phyloP scores from a whole-genome alignment of 1,284 basidiomycete species.

The Austroboletus rostrupii region DNA sequence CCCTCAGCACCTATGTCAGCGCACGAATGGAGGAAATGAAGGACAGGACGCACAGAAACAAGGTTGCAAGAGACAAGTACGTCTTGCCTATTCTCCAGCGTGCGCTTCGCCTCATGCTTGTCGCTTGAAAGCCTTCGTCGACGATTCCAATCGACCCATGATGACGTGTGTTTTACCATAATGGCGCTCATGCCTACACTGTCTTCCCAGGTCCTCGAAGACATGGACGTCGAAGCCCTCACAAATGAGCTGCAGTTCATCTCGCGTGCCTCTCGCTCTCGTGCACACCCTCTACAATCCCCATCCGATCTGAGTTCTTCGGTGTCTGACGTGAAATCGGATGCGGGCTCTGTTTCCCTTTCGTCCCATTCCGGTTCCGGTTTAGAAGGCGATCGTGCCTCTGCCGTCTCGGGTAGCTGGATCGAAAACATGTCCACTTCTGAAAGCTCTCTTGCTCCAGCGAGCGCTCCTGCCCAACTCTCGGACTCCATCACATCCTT shows the following conservation, averaged over 20 bases:
- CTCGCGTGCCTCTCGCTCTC: slow-evolving; percentile 24
- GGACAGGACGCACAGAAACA: slow-evolving; percentile 60
- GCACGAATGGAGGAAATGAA: slow-evolving; percentile 71
- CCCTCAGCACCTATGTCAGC: slow-evolving; percentile 62
- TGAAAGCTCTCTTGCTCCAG: slow-evolving; percentile 4
- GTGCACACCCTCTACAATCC: slow-evolving; percentile 30
- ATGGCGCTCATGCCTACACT: slow-evolving; percentile 79
- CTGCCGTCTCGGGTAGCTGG: slow-evolving; percentile 47
- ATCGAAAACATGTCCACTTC: slow-evolving; percentile 40
- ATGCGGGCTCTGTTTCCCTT: slow-evolving; percentile 43
- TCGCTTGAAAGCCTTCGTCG: slow-evolving; percentile 55
- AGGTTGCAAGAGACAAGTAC: slow-evolving; percentile 71
- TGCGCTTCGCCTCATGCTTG: slow-evolving; percentile 7
- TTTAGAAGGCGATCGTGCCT: slow-evolving; percentile 28
- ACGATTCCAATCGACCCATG: slow-evolving; percentile 79
- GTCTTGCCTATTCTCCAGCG: slow-evolving; percentile 27
- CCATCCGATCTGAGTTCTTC: slow-evolving; percentile 37
- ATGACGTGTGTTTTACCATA: slow-evolving; percentile 79
- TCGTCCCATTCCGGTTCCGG: slow-evolving; percentile 28
- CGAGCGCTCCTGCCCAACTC: slow-evolving; percentile 18
- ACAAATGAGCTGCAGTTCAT: slow-evolving; percentile 61
- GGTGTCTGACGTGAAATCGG: slow-evolving; percentile 49
- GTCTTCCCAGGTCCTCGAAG: slow-evolving; percentile 64
- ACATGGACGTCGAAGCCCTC: slow-evolving; percentile 81
- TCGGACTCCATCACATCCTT: slow-evolving; percentile 39